Percentiles rank a stretch among this genome's conserved stretches.
These are phyloP conservation scores for Nemania sp. DNA, from an alignment of 2,329 filamentous ascomycete genomes.

Conservation along the genomic window DNA sequence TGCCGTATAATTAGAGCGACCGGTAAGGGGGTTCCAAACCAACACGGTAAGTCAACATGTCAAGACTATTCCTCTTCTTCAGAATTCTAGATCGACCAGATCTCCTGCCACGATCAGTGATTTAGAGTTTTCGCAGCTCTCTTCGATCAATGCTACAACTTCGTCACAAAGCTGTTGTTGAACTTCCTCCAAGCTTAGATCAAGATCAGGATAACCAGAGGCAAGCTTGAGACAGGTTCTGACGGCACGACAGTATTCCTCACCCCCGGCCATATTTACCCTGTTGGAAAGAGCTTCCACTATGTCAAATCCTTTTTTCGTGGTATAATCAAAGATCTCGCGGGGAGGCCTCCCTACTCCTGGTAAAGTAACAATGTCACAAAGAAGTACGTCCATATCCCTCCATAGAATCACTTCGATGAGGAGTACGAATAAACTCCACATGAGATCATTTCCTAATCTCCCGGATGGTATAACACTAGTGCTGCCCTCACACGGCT, in stretches of 20 bases:
- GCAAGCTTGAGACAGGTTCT: conserved; percentile 14
- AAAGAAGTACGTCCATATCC: conserved; percentile 5
- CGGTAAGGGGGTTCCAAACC: no score
- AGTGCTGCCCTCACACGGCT: background rate
- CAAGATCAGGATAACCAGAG: conserved; percentile 10
- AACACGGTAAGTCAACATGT: no score
- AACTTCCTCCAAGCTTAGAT: conserved; percentile 1
- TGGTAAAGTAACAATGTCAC: background rate
- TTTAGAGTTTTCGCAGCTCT: conserved; percentile 5
- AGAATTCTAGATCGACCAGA: no score
- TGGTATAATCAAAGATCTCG: conserved; percentile 12
- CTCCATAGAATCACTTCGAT: conserved; percentile 17
- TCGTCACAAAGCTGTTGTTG: conserved; percentile 8
- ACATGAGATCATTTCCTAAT: conserved; percentile 7
- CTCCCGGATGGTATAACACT: background rate
- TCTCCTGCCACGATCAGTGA: background rate
- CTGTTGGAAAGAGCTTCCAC: conserved; percentile 2
- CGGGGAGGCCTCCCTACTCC: background rate
- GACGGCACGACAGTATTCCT: conserved; percentile 7
- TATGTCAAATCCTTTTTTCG: conserved; percentile 4
- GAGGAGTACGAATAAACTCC: conserved; percentile 11
- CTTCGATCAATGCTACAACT: conserved; percentile 13
- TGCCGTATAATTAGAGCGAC: no score
- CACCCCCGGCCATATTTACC: background rate
- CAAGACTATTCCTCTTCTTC: no score